Evolutionary conservation across 345 rosid genomes (phyloP).

Genomic region (Aurinia saxatilis): DNA sequence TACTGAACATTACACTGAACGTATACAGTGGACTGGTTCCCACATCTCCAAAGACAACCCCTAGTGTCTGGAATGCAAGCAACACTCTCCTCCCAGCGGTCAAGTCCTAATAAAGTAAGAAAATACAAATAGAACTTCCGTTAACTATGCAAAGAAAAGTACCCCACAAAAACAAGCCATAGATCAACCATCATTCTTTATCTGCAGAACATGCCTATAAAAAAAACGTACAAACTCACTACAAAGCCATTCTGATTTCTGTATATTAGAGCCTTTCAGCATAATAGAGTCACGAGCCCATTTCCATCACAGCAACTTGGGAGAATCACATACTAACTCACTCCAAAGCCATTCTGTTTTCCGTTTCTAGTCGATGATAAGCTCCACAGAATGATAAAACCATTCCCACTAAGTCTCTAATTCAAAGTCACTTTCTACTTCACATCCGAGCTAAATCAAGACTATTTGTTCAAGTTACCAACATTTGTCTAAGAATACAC

Average conservation of each 20-base stretch:
- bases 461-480: neutral
- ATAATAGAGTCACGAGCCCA: neutral
- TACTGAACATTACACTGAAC: slow-evolving; percentile 88
- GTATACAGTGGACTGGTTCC: slow-evolving; percentile 97
- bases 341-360: neutral
- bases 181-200: neutral
- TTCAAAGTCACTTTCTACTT: neutral
- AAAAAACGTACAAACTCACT: no score
- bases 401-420: neutral
- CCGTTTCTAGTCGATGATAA: neutral
- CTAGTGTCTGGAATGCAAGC: slow-evolving; percentile 89
- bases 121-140: neutral
- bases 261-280: no score
- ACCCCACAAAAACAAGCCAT: neutral
- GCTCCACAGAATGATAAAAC: neutral
- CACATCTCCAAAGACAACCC: slow-evolving; percentile 97
- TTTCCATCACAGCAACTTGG: neutral
- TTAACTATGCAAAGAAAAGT: neutral
- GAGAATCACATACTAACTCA: neutral
- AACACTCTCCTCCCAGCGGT: slow-evolving; percentile 65
- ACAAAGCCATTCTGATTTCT: no score
- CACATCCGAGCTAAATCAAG: neutral
- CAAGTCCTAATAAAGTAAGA: slow-evolving; percentile 51
- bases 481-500: neutral
- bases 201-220: neutral